A percentile compares a stretch with the other conserved stretches of the same genome.
These are phyloP conservation scores for Colletotrichum shisoi DNA, from an alignment of 2,329 filamentous ascomycete species.

Conservation along the genomic window DNA sequence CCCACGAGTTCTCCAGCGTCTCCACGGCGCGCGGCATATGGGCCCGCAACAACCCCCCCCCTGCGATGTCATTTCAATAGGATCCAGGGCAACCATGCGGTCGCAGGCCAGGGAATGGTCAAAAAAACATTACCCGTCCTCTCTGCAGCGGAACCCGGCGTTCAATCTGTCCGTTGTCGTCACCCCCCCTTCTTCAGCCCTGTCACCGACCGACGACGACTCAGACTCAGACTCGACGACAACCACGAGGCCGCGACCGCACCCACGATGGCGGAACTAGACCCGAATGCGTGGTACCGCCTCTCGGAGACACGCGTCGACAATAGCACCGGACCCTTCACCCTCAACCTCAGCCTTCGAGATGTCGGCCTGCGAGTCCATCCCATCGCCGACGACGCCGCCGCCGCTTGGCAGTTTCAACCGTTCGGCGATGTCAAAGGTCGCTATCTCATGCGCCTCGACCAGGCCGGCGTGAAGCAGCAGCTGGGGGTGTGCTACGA, in stretches of 20 bases:
- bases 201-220: conserved; percentile 16
- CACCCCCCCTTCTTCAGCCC: conserved; percentile 22
- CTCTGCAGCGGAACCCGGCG: conserved; percentile 33
- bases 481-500: conserved; percentile 47
- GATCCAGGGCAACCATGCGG: conserved; percentile 22
- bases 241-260: conserved; percentile 15
- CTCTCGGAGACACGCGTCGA: conserved; percentile 49
- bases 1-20: conserved; percentile 16
- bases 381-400: conserved; percentile 31
- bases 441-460: conserved; percentile 48
- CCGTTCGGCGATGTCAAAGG: conserved; percentile 43
- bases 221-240: conserved; percentile 7
- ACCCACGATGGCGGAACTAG: conserved; percentile 40
- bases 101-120: conserved; percentile 23
- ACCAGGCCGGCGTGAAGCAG: conserved; percentile 43
- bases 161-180: conserved; percentile 10
- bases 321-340: conserved; percentile 42
- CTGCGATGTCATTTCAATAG: conserved; percentile 34
- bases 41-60: conserved; percentile 28
- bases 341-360: conserved; percentile 38
- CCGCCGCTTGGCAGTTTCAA: conserved; percentile 46
- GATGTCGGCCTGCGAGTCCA: conserved; percentile 43
- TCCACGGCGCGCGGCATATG: conserved; percentile 12
- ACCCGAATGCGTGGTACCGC: conserved; percentile 50
- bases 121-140: conserved; percentile 35